These are phyloP conservation scores for Calonectria ilicicola DNA, from an alignment of 2,329 filamentous ascomycete genomes.

Conservation along the genomic window DNA sequence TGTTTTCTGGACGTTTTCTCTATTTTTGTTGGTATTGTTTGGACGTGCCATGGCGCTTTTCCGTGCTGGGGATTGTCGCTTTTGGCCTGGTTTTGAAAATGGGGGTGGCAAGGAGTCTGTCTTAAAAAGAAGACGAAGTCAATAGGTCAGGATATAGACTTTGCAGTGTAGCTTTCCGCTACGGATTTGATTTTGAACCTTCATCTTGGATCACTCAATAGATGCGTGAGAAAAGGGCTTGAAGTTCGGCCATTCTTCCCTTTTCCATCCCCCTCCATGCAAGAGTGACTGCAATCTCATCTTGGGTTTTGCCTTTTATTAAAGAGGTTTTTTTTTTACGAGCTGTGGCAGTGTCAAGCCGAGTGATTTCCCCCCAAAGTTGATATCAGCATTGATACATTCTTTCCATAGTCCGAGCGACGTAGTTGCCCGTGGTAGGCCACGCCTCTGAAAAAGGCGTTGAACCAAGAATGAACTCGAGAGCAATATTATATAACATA, in stretches of 20 bases:
- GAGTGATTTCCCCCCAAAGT: too few relatives aligned
- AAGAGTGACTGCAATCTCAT: neutral
- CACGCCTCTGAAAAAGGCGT: too few relatives aligned
- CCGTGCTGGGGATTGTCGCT: conserved; percentile 4
- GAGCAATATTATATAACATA: too few relatives aligned
- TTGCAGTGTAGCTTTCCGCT: conserved; percentile 24
- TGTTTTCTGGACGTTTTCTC: conserved; percentile 9
- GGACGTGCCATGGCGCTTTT: conserved; percentile 9
- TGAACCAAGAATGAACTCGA: too few relatives aligned
- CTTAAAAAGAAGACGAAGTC: conserved; percentile 34
- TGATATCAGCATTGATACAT: too few relatives aligned
- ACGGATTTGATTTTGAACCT: conserved; percentile 10
- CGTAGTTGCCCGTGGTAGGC: too few relatives aligned
- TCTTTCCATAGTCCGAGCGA: too few relatives aligned
- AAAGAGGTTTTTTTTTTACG: too few relatives aligned
- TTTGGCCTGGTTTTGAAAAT: conserved; percentile 24
- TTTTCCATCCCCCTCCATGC: neutral
- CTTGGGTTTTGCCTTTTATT: neutral
- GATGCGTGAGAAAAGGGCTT: conserved; percentile 16
- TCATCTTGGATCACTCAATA: conserved; percentile 26
- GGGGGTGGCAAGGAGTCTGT: conserved; percentile 32
- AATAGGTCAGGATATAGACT: conserved; percentile 38
- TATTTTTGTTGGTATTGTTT: conserved; percentile 15
- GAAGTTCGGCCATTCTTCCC: neutral
- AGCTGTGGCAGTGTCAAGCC: too few relatives aligned